phyloP scores from a whole-genome alignment of 2,329 filamentous ascomycete genomes.

The Claviceps arundinis region DNA sequence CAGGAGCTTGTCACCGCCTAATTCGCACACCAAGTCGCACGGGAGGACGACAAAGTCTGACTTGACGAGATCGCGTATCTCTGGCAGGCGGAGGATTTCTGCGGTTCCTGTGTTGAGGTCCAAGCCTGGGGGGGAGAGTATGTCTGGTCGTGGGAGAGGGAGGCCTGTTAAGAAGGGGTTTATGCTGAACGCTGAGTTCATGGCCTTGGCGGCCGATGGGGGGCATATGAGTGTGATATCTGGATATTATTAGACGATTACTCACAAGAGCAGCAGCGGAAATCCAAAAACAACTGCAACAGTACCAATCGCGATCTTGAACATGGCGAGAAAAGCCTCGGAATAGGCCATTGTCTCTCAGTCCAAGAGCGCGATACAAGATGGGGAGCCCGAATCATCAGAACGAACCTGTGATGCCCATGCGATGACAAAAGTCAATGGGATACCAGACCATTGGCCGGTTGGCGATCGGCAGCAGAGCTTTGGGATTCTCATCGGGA shows the following conservation, averaged over 20 bases:
- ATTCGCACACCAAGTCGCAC: constrained; percentile 84
- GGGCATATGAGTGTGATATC: constrained; percentile 51
- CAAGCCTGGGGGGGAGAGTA: constrained; percentile 64
- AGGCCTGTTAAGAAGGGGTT: constrained; percentile 66
- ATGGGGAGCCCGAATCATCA: background rate
- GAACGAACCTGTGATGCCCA: constrained; percentile 57
- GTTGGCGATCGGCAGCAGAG: constrained; percentile 70
- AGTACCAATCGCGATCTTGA: background rate
- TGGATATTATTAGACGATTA: constrained; percentile 14
- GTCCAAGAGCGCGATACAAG: background rate
- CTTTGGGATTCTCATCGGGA: constrained; percentile 69
- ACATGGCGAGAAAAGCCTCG: background rate
- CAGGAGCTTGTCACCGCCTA: constrained; percentile 68
- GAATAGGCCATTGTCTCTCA: background rate
- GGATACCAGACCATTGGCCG: constrained; percentile 85
- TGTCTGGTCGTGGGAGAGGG: constrained; percentile 57
- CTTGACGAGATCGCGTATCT: constrained; percentile 65
- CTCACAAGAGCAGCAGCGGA: no score
- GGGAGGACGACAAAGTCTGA: constrained; percentile 83
- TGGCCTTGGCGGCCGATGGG: constrained; percentile 51
- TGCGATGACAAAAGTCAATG: constrained; percentile 72
- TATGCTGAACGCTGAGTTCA: constrained; percentile 58
- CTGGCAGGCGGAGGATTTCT: constrained; percentile 71
- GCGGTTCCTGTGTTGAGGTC: constrained; percentile 81
- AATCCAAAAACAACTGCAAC: background rate